Evolutionary conservation across 768 basidiomycete species (phyloP), one percentile per base, ranked within the genome.

Genomic region (Mycena polygramma): DNA sequence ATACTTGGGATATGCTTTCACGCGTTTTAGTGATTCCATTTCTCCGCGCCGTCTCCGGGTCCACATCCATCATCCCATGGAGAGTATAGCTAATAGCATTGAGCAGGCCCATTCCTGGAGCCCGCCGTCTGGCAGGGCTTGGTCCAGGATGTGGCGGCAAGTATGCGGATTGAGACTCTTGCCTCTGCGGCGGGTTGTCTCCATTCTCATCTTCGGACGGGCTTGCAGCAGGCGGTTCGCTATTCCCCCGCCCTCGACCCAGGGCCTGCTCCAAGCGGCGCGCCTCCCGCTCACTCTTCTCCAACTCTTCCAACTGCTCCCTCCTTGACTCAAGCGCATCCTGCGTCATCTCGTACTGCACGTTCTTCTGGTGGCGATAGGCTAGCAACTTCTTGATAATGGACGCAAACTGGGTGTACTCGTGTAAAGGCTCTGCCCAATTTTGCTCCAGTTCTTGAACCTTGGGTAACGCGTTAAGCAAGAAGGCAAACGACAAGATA

Each of bases 21-120:
- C 94, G 89, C 7, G 96, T 96, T 84, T 98, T 98, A 70, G 93
- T 93, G 72, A 99, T 99, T 61, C 92, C 90, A 76, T 93, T 98
- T 72, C 98, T 86, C 69, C 98, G 85, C 7, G 97, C 97, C 20
- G 94, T 94, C 83, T 99, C 98, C 4, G 98, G 98, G 81, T 99
- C 98, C 20, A 94, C 94, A 75, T 99, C 98, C 92, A 99, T 98
- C 91, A 99, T 97, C 7, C 97, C 97, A 74, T 97, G 96, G 64
- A 99, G 79, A 26, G 96, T 97, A 81, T 98, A 97, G 77, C 93
- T 96, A 51, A 99, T 83, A 19, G 98, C 98, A 74, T 91, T 95
- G 43, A 99, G 76, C 26, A 99, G 82, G 22, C 95, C 96, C 87
- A 94, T 94, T 9, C 93, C 94, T 63, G 93, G 92, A 15, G 90